Evolutionary conservation across 208 protist genomes (phyloP), one percentile per base, ranked within the genome.

Genomic region (Strigomonas galati): DNA sequence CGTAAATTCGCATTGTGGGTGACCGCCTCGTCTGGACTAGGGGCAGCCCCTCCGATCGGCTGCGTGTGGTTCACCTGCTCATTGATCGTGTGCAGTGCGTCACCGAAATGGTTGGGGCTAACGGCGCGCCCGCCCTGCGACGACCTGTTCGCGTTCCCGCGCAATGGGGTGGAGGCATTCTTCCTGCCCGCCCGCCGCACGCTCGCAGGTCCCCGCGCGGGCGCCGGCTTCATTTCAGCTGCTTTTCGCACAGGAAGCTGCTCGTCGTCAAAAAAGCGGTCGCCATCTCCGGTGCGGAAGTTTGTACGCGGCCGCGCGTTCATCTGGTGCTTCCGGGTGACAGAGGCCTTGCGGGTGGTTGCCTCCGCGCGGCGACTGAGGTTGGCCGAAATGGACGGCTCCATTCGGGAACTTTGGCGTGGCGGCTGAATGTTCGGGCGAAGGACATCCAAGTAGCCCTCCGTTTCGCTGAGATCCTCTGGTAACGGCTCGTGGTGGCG

Each of bases 1-100:
- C 76, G 70, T 65, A 78, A 30, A 26, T 80, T 84, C 0, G 51
- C 63, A 49, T 78, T 73, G 26, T 49, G 51, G 59, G 48, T 66
- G 27, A 69, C 65, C 49, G 30, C 14, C n/a, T 58, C 43, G 40
- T 17, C 51, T 1, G 24, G 6, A 12, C 58, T 62, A 62, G 35
- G 35, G 58, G n/a, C 58, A 14, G 27, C 6, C 7, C 58, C n/a
- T 9, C 1, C 23, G 30, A 14, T 62, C 28, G 30, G n/a, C 3
- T 46, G 40, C 23, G 58, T 9, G 28, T 52, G 31, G 23, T 10
- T 43, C 37, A 52, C 58, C 6, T 37, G 60, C 24, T 56, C 59
- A 17, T 67, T 37, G 10, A 67, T 59, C 19, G 27, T 62, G 14
- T 48, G 37, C n/a, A 67, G 30, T 21, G 61, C 61, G 4, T 51